Evolutionary conservation across 805 yeast genomes (phyloP).

Genomic region (Pichia paraexigua): DNA sequence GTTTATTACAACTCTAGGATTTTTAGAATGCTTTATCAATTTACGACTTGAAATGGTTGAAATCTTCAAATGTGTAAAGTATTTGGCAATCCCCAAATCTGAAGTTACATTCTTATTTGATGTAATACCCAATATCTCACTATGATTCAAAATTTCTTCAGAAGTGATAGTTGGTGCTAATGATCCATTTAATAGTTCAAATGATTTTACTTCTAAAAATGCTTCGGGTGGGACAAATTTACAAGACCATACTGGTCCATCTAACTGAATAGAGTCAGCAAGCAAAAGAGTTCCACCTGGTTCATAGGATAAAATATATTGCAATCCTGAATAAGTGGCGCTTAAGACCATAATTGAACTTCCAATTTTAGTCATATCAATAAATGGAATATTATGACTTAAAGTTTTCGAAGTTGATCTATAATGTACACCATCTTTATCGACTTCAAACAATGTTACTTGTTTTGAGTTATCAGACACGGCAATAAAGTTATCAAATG

Average conservation of each 20-base stretch:
- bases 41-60: slow-evolving; percentile 18
- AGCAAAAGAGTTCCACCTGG: not conserved
- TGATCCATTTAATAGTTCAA: slow-evolving; percentile 44
- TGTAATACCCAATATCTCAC: slow-evolving; percentile 29
- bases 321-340: slow-evolving; percentile 4
- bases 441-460: slow-evolving; percentile 31
- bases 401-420: slow-evolving; percentile 29
- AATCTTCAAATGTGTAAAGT: slow-evolving; percentile 23
- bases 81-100: slow-evolving; percentile 32
- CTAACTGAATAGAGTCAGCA: slow-evolving; percentile 1
- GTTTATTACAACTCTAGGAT: slow-evolving; percentile 11
- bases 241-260: slow-evolving; percentile 1
- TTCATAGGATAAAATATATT: slow-evolving; percentile 5
- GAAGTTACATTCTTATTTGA: slow-evolving; percentile 35
- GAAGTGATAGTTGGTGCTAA: slow-evolving; percentile 15
- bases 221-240: slow-evolving; percentile 28
- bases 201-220: slow-evolving; percentile 43
- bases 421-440: not conserved
- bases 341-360: not conserved
- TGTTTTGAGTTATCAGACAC: slow-evolving; percentile 49
- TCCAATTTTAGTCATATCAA: not conserved
- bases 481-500: slow-evolving; percentile 33
- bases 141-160: not conserved
- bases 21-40: not conserved
- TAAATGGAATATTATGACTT: slow-evolving; percentile 48